Percentiles rank a stretch among this genome's conserved stretches.
These are phyloP conservation scores for Linderniella brevidens DNA, from an alignment of 257 asterid genomes.

Conservation along the genomic window DNA sequence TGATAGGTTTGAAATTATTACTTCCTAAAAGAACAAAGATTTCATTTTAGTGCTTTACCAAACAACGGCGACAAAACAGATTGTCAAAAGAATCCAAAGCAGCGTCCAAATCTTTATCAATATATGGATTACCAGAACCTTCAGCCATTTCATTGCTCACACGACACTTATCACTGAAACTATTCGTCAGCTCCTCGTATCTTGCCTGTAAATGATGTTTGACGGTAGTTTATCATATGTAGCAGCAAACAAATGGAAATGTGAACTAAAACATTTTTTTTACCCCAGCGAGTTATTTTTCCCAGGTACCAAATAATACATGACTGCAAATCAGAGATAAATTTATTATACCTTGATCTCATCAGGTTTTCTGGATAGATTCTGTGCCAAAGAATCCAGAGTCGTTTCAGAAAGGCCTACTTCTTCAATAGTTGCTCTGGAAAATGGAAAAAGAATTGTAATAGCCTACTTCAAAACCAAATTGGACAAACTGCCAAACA, in stretches of 20 bases:
- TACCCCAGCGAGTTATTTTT: conserved; percentile 38
- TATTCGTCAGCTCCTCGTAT: conserved; percentile 53
- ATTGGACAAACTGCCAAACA: too few species aligned
- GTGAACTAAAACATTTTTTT: conserved; percentile 56
- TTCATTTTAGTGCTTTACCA: conserved; percentile 33
- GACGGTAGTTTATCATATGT: conserved; percentile 52
- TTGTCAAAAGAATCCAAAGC: conserved; percentile 91
- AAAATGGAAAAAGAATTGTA: conserved; percentile 8
- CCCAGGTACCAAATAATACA: conserved; percentile 14
- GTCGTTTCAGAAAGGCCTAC: conserved; percentile 46
- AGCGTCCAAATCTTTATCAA: conserved; percentile 78
- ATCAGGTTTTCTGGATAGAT: conserved; percentile 51
- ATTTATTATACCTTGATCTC: conserved; percentile 57
- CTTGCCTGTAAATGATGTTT: conserved; percentile 83
- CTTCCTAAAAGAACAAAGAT: too few species aligned
- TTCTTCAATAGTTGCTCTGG: conserved; percentile 44
- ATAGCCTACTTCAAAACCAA: too few species aligned
- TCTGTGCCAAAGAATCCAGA: conserved; percentile 48
- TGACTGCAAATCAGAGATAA: background rate
- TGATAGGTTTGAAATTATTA: conserved; percentile 8
- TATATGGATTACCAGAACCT: conserved; percentile 42
- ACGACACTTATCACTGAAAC: conserved; percentile 15
- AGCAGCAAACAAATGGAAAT: conserved; percentile 41
- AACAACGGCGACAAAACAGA: conserved; percentile 89
- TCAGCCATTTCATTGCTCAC: conserved; percentile 28